Evolutionary conservation across 2,329 filamentous ascomycete genomes (phyloP), one percentile per base, ranked within the genome.

Genomic region (Colletotrichum magnum): DNA sequence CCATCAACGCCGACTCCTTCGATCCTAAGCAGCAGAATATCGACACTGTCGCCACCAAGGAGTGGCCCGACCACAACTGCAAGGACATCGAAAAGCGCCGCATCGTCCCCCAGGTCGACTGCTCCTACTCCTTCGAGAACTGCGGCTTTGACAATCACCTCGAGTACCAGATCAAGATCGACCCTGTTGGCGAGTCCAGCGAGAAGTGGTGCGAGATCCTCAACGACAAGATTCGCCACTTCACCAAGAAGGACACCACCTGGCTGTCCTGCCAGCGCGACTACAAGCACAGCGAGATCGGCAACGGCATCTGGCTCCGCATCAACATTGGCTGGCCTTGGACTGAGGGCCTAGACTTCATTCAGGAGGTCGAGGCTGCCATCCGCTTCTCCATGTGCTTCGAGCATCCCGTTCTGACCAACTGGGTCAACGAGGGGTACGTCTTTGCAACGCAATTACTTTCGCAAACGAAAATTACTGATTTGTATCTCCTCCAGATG

Each of bases 71-170:
- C 6, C 57, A 66, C 28, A 59, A 66, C 50, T 66, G 63, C 32
- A 21, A 53, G 1, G 57, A 66, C 7, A 66, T 66, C 4, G 18
- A 54, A 16, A 18, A 36, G 28, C 63, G 63, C 13, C 16, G 52
- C 15, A 64, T 67, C 16, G 36, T 53, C 6, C 64, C 64, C 13
- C n/a, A 56, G 43, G 63, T 67, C 24, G 58, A 63, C 52, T 67
- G 64, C 51, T 62, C 56, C 45, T 67, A 63, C 24, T 67, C 64
- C 6, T 62, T 43, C 16, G 64, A 67, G 64, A 57, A 63, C 58
- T 67, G 64, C n/a, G 21, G 21, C 12, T 63, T 67, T 15, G 43
- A 67, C 15, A 51, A 67, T 51, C 51, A 67, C 45, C 36, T 67
- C n/a, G 58, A 62, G 45, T 67, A 67, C 51, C 32, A 26, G 16